Percentiles rank a stretch among this genome's conserved stretches.
Conservation (phyloP, 192 early-diverging fungal genomes). For the Gamsiella multidivaricata region DNA sequence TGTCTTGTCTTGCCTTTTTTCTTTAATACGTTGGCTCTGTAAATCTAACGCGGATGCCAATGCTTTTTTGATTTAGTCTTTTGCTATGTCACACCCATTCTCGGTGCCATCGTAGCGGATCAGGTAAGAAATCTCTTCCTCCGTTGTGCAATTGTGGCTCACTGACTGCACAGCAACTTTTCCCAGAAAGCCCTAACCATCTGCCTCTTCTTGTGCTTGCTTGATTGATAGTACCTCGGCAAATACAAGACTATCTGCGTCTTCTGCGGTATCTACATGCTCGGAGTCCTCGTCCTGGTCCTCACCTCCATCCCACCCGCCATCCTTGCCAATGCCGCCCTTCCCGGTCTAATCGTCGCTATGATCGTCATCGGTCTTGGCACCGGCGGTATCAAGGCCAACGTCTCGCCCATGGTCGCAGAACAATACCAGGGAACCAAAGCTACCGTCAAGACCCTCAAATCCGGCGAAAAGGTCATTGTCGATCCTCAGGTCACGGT, state of each 20-base stretch:
- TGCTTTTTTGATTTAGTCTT: conserved; percentile 48
- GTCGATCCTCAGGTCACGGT: conserved; percentile 76
- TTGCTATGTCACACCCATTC: conserved; percentile 67
- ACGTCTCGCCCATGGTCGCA: conserved; percentile 81
- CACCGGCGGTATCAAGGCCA: conserved; percentile 84
- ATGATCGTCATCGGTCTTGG: conserved; percentile 80
- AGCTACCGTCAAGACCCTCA: conserved; percentile 69
- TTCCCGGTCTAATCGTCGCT: conserved; percentile 74
- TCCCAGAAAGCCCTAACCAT: not conserved
- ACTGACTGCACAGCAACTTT: not conserved
- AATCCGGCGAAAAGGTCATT: conserved; percentile 69
- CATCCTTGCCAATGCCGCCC: conserved; percentile 65
- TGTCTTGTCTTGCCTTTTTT: not conserved
- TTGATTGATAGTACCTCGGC: conserved; percentile 70
- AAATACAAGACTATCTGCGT: conserved; percentile 79
- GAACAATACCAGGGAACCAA: conserved; percentile 72
- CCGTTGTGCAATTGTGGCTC: not conserved
- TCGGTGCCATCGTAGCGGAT: conserved; percentile 76
- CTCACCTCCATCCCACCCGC: conserved; percentile 69
- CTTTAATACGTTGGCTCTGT: no score
- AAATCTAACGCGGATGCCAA: no score
- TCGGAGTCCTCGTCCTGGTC: conserved; percentile 72
- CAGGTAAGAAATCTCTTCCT: conserved; percentile 14
- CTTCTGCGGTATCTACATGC: conserved; percentile 72
- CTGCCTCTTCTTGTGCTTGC: no score